Evolutionary conservation across 2,329 filamentous ascomycete genomes (phyloP), one percentile per base, ranked within the genome.

Genomic region (Aureobasidium sp.): DNA sequence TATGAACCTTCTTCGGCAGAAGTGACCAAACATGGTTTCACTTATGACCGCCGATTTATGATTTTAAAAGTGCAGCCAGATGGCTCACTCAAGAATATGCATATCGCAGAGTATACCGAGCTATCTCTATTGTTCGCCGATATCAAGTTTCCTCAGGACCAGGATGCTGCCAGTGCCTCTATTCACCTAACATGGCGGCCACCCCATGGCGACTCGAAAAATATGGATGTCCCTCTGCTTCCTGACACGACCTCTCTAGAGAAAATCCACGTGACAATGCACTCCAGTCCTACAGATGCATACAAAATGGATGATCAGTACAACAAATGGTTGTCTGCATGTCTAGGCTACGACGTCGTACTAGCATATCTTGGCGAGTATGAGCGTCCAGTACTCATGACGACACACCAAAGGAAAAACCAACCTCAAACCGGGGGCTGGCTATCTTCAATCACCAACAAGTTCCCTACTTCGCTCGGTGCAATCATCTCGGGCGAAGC

Each of bases 11-110:
- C 72, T 2, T 68, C 70, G 42, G 74, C 75, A 17, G 65, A 73
- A 51, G 73, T 77, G 20, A 79, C 78, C 9, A 72, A 72, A 62
- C 68, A 77, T 70, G 78, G 78, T 64, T 77, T 80, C 62, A 69
- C 74, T 32, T 74, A 78, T 63, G 78, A 80, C 65, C 70, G 78
- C 64, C 70, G 67, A 23, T 75, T 72, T 64, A 74, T 80, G 76
- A 67, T 80, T 6, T 70, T 79, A 20, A 69, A 77, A 55, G 70
- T 73, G 13, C 62, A 62, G 8, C 73, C 71, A 26, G 64, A 70
- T 2, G 71, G 72, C 34, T 71, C 64, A 9, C 67, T 71, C 57
- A 69, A 76, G 60, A 78, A 78, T 68, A 78, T 80, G 72, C 71
- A 73, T 48, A 69, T 79, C 2, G 70, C 72, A 5, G 62, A 70